phyloP scores from a whole-genome alignment of 2,329 filamentous ascomycete genomes.

The Hymenoscyphus infarciens region DNA sequence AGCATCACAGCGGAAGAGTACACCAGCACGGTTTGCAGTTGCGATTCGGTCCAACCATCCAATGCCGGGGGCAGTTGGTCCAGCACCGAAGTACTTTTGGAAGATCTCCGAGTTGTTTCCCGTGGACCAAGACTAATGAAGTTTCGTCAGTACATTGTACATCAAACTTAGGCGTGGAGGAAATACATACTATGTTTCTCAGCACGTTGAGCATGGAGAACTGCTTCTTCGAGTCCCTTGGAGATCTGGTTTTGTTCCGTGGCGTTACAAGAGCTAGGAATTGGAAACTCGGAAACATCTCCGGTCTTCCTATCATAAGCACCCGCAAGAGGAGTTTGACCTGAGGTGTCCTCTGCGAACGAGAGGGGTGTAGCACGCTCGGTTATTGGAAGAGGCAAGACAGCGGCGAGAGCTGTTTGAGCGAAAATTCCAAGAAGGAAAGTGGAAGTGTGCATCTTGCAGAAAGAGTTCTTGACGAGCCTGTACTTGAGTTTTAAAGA shows the following conservation, averaged over 20 bases:
- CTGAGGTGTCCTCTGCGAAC: neutral
- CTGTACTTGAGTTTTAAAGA: neutral
- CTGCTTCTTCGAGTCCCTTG: slow-evolving; percentile 54
- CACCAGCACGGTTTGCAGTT: slow-evolving; percentile 51
- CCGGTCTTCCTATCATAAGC: slow-evolving; percentile 13
- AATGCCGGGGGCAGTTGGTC: slow-evolving; percentile 52
- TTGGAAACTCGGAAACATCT: slow-evolving; percentile 38
- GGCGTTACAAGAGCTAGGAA: slow-evolving; percentile 64
- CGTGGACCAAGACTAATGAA: slow-evolving; percentile 8
- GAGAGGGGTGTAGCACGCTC: slow-evolving; percentile 7
- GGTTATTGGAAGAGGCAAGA: slow-evolving; percentile 5
- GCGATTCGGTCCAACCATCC: slow-evolving; percentile 62
- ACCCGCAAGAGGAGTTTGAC: neutral
- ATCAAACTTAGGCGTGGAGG: neutral
- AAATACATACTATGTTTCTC: slow-evolving; percentile 47
- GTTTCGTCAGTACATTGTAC: neutral
- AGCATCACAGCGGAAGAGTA: slow-evolving; percentile 66
- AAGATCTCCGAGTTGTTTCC: slow-evolving; percentile 57
- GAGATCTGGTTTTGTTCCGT: slow-evolving; percentile 56
- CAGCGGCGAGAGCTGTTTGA: neutral
- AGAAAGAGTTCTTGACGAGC: slow-evolving; percentile 1
- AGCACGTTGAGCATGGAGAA: slow-evolving; percentile 56
- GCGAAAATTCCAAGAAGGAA: neutral
- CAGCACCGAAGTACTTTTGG: slow-evolving; percentile 63
- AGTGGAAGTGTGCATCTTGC: slow-evolving; percentile 5